A percentile compares a stretch with the other conserved stretches of the same genome.
phyloP scores from a whole-genome alignment of 2,329 filamentous ascomycete species.

The Phialophora expanda region DNA sequence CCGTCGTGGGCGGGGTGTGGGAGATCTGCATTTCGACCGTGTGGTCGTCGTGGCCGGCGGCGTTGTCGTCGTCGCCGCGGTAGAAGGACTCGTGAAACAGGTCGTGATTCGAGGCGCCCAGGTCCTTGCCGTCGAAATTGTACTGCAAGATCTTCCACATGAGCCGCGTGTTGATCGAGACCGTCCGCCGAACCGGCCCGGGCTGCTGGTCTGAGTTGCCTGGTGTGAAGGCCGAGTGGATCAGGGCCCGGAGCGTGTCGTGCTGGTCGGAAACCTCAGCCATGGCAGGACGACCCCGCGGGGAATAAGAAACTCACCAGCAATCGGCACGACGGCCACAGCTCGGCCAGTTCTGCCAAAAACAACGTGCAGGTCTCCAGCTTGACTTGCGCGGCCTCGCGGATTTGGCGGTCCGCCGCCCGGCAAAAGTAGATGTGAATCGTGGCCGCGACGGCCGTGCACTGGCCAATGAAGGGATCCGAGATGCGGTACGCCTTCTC shows the following conservation, averaged over 20 bases:
- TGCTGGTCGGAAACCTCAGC: conserved; percentile 33
- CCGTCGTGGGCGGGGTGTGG: conserved; percentile 38
- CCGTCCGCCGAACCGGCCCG: conserved; percentile 35
- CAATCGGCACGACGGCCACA: conserved; percentile 40
- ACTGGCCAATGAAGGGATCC: conserved; percentile 60
- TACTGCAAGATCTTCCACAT: conserved; percentile 45
- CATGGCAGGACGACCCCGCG: background rate
- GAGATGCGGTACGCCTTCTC: conserved; percentile 57
- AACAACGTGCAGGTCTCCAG: conserved; percentile 41
- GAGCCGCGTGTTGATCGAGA: conserved; percentile 43
- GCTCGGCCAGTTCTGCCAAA: conserved; percentile 38
- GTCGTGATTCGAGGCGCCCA: conserved; percentile 25
- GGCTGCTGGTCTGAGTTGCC: conserved; percentile 26
- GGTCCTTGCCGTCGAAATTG: conserved; percentile 30
- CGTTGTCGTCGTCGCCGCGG: background rate
- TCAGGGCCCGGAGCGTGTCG: conserved; percentile 39
- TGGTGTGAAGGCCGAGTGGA: conserved; percentile 41
- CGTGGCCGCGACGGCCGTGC: conserved; percentile 59
- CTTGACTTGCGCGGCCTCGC: conserved; percentile 40
- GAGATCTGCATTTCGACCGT: conserved; percentile 44
- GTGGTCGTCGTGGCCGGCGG: conserved; percentile 21
- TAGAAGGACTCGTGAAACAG: conserved; percentile 41
- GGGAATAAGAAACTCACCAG: conserved; percentile 37
- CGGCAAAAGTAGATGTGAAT: conserved; percentile 62
- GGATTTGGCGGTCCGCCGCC: conserved; percentile 43